These are phyloP conservation scores for Pseudocercospora crystallina DNA, from an alignment of 2,329 filamentous ascomycete species.

Conservation along the genomic window DNA sequence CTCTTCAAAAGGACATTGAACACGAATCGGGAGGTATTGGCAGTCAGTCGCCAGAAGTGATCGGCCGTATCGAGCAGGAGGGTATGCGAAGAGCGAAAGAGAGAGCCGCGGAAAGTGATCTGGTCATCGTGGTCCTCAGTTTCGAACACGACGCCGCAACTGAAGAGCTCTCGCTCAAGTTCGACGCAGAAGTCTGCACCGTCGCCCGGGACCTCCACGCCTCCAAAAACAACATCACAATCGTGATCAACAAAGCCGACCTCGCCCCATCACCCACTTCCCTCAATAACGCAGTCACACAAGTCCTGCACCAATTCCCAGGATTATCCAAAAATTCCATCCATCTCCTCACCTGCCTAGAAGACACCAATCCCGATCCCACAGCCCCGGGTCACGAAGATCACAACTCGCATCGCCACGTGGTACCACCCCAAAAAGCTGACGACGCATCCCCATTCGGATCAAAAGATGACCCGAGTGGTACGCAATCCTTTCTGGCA, in stretches of 20 bases:
- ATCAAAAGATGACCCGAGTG: constrained; percentile 52
- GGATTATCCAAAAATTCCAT: constrained; percentile 48
- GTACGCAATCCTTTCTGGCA: constrained; percentile 67
- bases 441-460: too few species aligned
- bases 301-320: constrained; percentile 43
- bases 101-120: constrained; percentile 78
- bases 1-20: constrained; percentile 8
- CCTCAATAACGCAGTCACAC: constrained; percentile 17
- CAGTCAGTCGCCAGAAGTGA: constrained; percentile 31
- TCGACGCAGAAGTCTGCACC: constrained; percentile 57
- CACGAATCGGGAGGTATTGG: neutral
- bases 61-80: constrained; percentile 80
- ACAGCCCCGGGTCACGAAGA: constrained; percentile 41
- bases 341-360: constrained; percentile 69
- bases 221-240: constrained; percentile 54
- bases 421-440: too few species aligned
- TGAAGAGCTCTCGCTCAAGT: constrained; percentile 19
- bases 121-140: constrained; percentile 78
- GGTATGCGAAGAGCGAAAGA: constrained; percentile 84
- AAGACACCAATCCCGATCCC: constrained; percentile 11
- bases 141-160: constrained; percentile 54
- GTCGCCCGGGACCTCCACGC: constrained; percentile 53
- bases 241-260: constrained; percentile 64
- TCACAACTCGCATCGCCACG: too few species aligned
- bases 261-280: constrained; percentile 27